Evolutionary conservation across 225 moss, liverwort and hornwort species (phyloP), one percentile per base, ranked within the genome.

Genomic region (Lunularia cruciata): DNA sequence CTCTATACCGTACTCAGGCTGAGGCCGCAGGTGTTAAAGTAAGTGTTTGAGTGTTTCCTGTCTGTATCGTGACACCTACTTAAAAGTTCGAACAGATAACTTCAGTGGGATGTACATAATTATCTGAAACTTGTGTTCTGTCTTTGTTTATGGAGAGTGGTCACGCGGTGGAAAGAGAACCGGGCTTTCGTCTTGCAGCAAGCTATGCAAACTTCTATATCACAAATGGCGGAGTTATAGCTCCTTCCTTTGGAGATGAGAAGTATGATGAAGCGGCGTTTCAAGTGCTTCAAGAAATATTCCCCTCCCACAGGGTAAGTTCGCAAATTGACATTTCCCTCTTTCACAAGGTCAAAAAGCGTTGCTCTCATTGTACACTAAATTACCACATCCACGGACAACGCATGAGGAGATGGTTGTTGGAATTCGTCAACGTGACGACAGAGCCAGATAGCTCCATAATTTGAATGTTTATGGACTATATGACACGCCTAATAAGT

Each of bases 201-300:
- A 88, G 90, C 9, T 96, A 96, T 43, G 83, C 85, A 8, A 96
- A 96, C 70, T 96, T 96, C 62, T 96, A 79, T 47, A 87, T 92
- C 15, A 80, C 82, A 19, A 92, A 92, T 73, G 88, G 95, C 68
- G 95, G 90, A 30, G 72, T 96, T 43, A 73, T 96, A 65, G 95
- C 86, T 67, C 90, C 95, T 67, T 81, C 88, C 22, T 96, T 96
- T 80, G 90, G 90, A 55, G 87, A 90, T 54, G 33, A 63, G 57
- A 76, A 63, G 34, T 78, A 80, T 47, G 95, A 96, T 38, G 72
- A 83, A 48, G 78, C 76, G 69, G 95, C 95, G 63, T 76, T 85
- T 42, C 80, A 83, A 68, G 30, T 81, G 66, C 71, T 88, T 53
- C 77, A 84, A 48, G 69, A 87, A 70, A 78, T 78, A 30, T 96